A percentile compares a stretch with the other conserved stretches of the same genome.
Evolutionary conservation across 179 eudicot genomes (phyloP).

Genomic region (Spergularia azorica): DNA sequence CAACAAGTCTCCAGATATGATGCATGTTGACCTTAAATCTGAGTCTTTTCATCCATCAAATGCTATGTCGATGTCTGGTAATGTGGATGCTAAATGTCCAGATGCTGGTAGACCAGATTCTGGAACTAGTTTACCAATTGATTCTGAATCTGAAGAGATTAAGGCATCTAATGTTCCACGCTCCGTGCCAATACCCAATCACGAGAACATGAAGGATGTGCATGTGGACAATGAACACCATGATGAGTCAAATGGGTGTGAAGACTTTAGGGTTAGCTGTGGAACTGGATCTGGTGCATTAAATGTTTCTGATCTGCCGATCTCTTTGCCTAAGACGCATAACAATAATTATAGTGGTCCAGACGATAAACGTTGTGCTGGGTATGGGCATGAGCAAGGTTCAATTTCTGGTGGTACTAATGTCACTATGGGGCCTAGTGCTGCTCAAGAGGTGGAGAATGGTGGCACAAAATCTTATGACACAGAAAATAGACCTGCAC

Average conservation of each 20-base stretch:
- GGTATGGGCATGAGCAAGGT: constrained; percentile 20
- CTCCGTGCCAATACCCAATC: constrained; percentile 33
- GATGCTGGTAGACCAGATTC: constrained; percentile 23
- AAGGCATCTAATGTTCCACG: constrained; percentile 27
- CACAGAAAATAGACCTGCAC: constrained; percentile 3
- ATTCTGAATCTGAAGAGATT: constrained; percentile 13
- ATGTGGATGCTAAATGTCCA: constrained; percentile 26
- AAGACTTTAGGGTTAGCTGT: constrained; percentile 13
- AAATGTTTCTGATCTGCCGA: constrained; percentile 29
- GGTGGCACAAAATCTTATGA: constrained; percentile 8
- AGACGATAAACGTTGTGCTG: constrained; percentile 16
- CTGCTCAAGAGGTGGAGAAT: constrained; percentile 14
- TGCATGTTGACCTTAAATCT: constrained; percentile 31
- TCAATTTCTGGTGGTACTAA: constrained; percentile 15
- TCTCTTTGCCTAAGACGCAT: constrained; percentile 9
- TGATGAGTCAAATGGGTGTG: constrained; percentile 21
- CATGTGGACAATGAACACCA: constrained; percentile 25
- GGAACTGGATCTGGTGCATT: constrained; percentile 19
- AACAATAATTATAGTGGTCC: constrained; percentile 19
- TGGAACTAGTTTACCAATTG: constrained; percentile 17
- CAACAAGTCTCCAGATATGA: constrained; percentile 38
- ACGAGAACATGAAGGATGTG: constrained; percentile 10
- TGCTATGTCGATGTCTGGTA: constrained; percentile 38
- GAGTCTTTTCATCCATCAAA: constrained; percentile 42
- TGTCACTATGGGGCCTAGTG: constrained; percentile 26